Conservation (phyloP, 805 yeast genomes). For the Lachancea sp. region DNA sequence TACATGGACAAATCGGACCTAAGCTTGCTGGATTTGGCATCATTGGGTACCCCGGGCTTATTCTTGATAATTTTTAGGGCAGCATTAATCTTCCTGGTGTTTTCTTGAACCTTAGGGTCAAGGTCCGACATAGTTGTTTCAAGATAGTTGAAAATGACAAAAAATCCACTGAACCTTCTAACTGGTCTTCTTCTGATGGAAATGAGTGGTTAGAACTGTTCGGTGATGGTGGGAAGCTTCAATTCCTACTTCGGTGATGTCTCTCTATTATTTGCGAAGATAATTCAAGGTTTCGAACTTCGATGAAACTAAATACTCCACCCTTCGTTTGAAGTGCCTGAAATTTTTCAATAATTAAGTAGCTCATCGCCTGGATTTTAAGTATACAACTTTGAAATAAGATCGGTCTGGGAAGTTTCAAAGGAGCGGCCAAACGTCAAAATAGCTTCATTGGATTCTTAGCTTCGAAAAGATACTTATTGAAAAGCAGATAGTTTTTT, state of each 20-base stretch:
- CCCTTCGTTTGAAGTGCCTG: conserved; percentile 4
- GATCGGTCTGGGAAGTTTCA: no score
- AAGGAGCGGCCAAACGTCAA: no score
- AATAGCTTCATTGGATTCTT: background rate
- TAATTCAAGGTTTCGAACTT: background rate
- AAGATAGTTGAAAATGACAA: no score
- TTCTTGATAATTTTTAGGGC: conserved; percentile 55
- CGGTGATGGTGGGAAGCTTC: no score
- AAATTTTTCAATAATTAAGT: conserved; percentile 3
- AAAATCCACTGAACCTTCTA: no score
- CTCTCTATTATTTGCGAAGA: no score
- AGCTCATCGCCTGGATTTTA: no score
- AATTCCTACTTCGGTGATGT: no score
- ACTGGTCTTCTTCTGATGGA: no score
- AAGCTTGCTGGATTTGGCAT: background rate
- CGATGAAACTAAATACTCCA: background rate
- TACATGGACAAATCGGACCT: conserved; percentile 35
- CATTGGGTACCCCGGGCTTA: conserved; percentile 28
- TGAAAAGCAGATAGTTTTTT: background rate
- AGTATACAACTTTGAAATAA: no score
- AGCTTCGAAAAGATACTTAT: no score
- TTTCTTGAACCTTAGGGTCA: conserved; percentile 35
- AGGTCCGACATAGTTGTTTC: conserved; percentile 2
- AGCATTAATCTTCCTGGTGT: conserved; percentile 54
- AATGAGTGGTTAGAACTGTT: no score